Conservation (phyloP, 2,329 filamentous ascomycete genomes). For the Sclerotinia borealis region DNA sequence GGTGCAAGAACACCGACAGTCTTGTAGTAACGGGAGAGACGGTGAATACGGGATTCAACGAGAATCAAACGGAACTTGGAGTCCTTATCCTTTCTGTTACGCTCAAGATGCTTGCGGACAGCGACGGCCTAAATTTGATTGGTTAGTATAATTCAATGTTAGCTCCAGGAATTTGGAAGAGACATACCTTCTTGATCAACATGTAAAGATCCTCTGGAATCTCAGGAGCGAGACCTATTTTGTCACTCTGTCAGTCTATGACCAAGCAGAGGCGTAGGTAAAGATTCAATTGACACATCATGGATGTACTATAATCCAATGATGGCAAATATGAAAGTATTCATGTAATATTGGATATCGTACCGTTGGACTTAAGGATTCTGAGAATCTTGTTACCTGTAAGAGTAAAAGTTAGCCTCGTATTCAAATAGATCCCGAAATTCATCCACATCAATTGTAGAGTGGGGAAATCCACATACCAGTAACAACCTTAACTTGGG, state of each 20-base stretch:
- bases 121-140: constrained; percentile 63
- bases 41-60: constrained; percentile 99
- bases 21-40: constrained; percentile 99
- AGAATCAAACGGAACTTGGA: constrained; percentile 99
- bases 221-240: constrained; percentile 88
- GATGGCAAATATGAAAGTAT: constrained; percentile 16
- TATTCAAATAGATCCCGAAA: neutral
- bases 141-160: constrained; percentile 19
- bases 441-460: neutral
- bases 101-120: constrained; percentile 99
- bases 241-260: constrained; percentile 84
- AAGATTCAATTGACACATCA: constrained; percentile 21
- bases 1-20: constrained; percentile 78
- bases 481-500: constrained; percentile 96
- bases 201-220: constrained; percentile 99
- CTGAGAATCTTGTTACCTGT: constrained; percentile 99
- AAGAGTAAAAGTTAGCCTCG: constrained; percentile 26
- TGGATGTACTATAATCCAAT: constrained; percentile 32
- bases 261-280: constrained; percentile 77
- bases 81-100: constrained; percentile 99
- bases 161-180: neutral
- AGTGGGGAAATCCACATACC: constrained; percentile 51
- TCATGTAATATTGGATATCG: constrained; percentile 38
- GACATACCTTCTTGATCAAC: constrained; percentile 97
- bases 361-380: constrained; percentile 98